Evolutionary conservation across 176 grass and related monocot genomes (phyloP).

Genomic region (Zea mays): Zm-B73-REFERENCE-NAM-5.0 NC_050098.1:187688001-187688500

Average conservation of each 20-base stretch:
- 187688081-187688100: conserved; percentile 16
- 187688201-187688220: conserved; percentile 21
- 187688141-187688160: background rate
- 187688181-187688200: conserved; percentile 15
- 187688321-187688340: conserved; percentile 70
- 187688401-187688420: conserved; percentile 87
- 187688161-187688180: background rate
- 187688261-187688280: conserved; percentile 74
- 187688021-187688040: conserved; percentile 33
- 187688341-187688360: conserved; percentile 71
- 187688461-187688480: conserved; percentile 56
- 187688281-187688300: conserved; percentile 78
- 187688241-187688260: conserved; percentile 81
- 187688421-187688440: conserved; percentile 77
- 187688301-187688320: conserved; percentile 72
- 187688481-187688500: background rate
- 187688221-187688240: conserved; percentile 7
- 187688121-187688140: background rate
- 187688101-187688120: conserved; percentile 14
- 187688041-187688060: conserved; percentile 25
- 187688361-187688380: conserved; percentile 76
- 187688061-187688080: conserved; percentile 21
- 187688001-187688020: conserved; percentile 29
- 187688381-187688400: conserved; percentile 73
- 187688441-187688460: conserved; percentile 74